Evolutionary conservation across 441 rosid species (phyloP).

Genomic region (Bocquillonia castaneifolia): DNA sequence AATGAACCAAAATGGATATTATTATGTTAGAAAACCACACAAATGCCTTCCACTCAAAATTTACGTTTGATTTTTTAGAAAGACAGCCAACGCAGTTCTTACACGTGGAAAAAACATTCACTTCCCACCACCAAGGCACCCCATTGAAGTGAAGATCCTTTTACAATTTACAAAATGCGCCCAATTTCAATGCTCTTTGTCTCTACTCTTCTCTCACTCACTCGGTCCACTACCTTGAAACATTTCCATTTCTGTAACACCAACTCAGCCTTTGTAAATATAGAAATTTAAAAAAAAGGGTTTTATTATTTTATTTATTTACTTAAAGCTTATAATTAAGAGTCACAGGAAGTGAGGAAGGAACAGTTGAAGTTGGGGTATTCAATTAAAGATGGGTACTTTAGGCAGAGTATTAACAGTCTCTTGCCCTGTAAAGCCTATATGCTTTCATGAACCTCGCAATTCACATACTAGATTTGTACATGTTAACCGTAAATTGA

Average conservation of each 20-base stretch:
- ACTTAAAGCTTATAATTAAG: too few relatives aligned
- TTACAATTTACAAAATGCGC: not conserved
- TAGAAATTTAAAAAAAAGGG: too few relatives aligned
- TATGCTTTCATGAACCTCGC: constrained; percentile 11
- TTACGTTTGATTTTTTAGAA: not conserved
- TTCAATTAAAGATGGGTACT: constrained; percentile 35
- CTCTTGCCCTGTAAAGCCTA: constrained; percentile 41
- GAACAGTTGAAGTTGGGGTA: too few relatives aligned
- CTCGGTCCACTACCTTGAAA: too few relatives aligned
- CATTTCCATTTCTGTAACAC: too few relatives aligned
- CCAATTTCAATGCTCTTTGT: constrained; percentile 11
- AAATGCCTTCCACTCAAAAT: not conserved
- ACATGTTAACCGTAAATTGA: constrained; percentile 23
- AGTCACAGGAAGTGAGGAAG: too few relatives aligned
- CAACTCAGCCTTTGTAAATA: too few relatives aligned
- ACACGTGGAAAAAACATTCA: constrained; percentile 23
- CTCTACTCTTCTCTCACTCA: not conserved
- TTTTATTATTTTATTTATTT: too few relatives aligned
- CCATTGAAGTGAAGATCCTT: not conserved
- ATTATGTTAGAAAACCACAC: not conserved
- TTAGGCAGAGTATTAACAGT: constrained; percentile 50
- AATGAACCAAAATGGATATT: not conserved
- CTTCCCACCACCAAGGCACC: not conserved
- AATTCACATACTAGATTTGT: constrained; percentile 21
- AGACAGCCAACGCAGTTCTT: not conserved